Evolutionary conservation across 2,329 filamentous ascomycete species (phyloP).

Genomic region (Fusarium tupiense): DNA sequence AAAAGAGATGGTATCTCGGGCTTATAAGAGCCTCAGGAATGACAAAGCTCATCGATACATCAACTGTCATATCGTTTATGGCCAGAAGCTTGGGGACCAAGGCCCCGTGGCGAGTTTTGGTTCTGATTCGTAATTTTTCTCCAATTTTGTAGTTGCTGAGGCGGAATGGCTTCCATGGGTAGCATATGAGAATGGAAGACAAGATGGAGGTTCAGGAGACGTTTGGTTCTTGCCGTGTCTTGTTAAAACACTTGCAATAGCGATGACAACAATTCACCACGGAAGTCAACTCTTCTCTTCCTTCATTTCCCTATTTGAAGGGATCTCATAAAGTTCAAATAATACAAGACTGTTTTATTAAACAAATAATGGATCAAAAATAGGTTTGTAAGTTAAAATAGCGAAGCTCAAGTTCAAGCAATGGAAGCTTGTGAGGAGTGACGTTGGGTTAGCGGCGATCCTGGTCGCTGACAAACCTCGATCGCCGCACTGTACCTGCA

Average conservation of each 20-base stretch:
- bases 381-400: neutral
- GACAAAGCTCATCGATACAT: conserved; percentile 54
- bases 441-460: conserved; percentile 8
- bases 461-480: conserved; percentile 33
- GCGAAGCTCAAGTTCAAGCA: neutral
- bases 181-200: neutral
- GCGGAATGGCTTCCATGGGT: neutral
- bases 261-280: neutral
- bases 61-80: conserved; percentile 55
- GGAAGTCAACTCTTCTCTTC: neutral
- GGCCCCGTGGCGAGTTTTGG: neutral
- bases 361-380: neutral
- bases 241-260: neutral
- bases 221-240: neutral
- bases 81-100: conserved; percentile 49
- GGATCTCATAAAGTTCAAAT: neutral
- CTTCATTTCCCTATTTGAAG: neutral
- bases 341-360: neutral
- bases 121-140: neutral
- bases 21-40: conserved; percentile 49
- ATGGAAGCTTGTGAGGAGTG: conserved; percentile 13
- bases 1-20: conserved; percentile 45
- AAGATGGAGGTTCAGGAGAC: neutral
- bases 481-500: conserved; percentile 10
- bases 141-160: neutral